These are phyloP conservation scores for Isatis lusitanica DNA, from an alignment of 441 rosid genomes.

Conservation along the genomic window DNA sequence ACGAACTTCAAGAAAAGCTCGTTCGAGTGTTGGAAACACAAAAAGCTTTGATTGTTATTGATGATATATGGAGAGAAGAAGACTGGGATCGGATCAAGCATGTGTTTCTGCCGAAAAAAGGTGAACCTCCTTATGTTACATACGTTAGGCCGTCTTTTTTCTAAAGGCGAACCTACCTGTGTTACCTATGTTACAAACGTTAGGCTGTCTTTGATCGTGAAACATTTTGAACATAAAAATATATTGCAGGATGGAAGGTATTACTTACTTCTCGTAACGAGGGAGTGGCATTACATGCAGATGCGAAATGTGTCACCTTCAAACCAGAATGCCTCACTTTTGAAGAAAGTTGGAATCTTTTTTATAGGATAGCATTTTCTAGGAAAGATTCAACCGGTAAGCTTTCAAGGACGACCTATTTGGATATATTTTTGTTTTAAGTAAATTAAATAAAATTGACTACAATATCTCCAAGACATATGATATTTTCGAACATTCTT, in stretches of 20 bases:
- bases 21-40: not conserved
- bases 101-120: conserved; percentile 5
- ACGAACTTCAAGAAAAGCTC: conserved; percentile 4
- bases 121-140: no score
- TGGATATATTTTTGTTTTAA: no score
- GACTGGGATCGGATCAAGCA: conserved; percentile 22
- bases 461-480: no score
- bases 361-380: not conserved
- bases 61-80: conserved; percentile 29
- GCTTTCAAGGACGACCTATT: no score
- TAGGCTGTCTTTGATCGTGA: no score
- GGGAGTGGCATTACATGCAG: not conserved
- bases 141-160: no score
- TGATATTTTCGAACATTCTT: no score
- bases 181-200: no score
- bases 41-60: conserved; percentile 31
- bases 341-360: not conserved
- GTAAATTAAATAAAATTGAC: no score
- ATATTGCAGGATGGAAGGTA: not conserved
- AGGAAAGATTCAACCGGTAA: not conserved
- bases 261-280: not conserved
- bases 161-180: no score
- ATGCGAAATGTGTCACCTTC: not conserved
- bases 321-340: not conserved
- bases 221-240: no score